These are phyloP conservation scores for Petunia axillaris DNA, from an alignment of 257 asterid genomes.

Conservation along the genomic window DNA sequence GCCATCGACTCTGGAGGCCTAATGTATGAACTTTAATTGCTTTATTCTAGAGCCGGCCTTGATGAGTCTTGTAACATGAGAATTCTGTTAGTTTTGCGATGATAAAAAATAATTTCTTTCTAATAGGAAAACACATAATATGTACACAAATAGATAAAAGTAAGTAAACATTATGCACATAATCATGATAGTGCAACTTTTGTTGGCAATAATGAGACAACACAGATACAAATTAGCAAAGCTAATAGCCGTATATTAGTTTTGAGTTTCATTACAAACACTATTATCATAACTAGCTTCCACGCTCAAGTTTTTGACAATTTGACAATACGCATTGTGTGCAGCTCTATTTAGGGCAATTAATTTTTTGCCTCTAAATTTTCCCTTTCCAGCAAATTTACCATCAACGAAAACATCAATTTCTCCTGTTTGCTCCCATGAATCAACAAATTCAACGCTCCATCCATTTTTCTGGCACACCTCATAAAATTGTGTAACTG, in stretches of 20 bases:
- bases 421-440: slow-evolving; percentile 48
- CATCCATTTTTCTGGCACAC: slow-evolving; percentile 43
- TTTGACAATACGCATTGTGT: slow-evolving; percentile 30
- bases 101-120: no score
- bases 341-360: slow-evolving; percentile 60
- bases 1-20: no score
- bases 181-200: no score
- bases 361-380: slow-evolving; percentile 38
- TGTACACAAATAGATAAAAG: no score
- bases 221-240: no score
- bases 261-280: background rate
- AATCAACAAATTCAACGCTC: slow-evolving; percentile 31
- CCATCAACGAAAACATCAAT: slow-evolving; percentile 34
- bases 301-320: background rate
- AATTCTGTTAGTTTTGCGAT: no score
- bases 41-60: no score
- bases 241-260: background rate
- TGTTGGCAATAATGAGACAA: no score
- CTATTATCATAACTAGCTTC: background rate
- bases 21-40: no score
- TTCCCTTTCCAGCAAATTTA: slow-evolving; percentile 38
- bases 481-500: slow-evolving; percentile 46
- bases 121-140: no score
- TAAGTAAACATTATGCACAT: background rate
- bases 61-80: no score